Conservation (phyloP, 176 grass and related monocot genomes). For the Lolium rigidum region DNA sequence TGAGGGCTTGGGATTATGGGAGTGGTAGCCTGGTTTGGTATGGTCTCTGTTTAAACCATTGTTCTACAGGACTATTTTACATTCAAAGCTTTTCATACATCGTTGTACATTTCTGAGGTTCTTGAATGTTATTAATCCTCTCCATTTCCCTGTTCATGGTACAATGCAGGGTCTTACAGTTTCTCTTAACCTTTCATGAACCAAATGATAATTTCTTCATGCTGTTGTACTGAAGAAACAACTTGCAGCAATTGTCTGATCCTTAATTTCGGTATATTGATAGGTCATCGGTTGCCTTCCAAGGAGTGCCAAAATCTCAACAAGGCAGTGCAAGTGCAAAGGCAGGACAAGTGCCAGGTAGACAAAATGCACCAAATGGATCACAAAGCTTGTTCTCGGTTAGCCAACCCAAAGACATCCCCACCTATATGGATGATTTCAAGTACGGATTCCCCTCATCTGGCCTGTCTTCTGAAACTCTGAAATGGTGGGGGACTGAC, state of each 20-base stretch:
- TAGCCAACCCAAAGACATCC: slow-evolving; percentile 72
- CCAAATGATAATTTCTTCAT: slow-evolving; percentile 13
- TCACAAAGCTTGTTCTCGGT: slow-evolving; percentile 43
- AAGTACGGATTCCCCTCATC: slow-evolving; percentile 77
- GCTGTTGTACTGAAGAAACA: slow-evolving; percentile 23
- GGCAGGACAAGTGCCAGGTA: slow-evolving; percentile 43
- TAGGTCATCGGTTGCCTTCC: slow-evolving; percentile 46
- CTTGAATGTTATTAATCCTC: slow-evolving; percentile 1
- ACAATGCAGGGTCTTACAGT: neutral
- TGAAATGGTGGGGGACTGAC: slow-evolving; percentile 81
- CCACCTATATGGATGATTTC: slow-evolving; percentile 95
- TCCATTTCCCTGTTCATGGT: neutral
- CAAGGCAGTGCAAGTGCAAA: slow-evolving; percentile 37
- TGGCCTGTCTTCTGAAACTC: slow-evolving; percentile 62
- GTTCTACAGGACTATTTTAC: neutral
- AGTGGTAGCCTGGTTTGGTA: slow-evolving; percentile 40
- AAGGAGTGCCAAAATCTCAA: slow-evolving; percentile 53
- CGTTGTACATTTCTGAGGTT: slow-evolving; percentile 17
- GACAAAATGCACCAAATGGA: slow-evolving; percentile 38
- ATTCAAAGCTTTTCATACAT: neutral
- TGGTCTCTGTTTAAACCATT: slow-evolving; percentile 16
- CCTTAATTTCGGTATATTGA: slow-evolving; percentile 33
- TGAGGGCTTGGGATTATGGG: slow-evolving; percentile 7
- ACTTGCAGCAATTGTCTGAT: slow-evolving; percentile 19
- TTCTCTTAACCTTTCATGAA: slow-evolving; percentile 11